Evolutionary conservation across 2,329 filamentous ascomycete genomes (phyloP).

Genomic region (Eurotiales sp.): DNA sequence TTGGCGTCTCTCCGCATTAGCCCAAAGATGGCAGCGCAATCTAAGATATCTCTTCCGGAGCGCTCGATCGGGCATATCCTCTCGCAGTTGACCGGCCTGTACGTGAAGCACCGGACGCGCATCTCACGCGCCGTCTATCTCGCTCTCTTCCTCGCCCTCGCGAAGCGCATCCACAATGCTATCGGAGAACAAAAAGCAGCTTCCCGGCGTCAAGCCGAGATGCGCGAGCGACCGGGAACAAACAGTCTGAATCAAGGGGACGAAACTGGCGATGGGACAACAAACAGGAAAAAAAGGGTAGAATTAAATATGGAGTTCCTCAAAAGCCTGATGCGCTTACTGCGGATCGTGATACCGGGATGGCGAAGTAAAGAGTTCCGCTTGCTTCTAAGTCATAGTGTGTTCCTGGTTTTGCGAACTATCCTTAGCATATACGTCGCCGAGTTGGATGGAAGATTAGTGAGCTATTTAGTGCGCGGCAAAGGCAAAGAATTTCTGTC

Average conservation of each 20-base stretch:
- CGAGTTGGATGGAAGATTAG: slow-evolving; percentile 88
- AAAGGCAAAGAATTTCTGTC: slow-evolving; percentile 86
- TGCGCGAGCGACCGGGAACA: slow-evolving; percentile 51
- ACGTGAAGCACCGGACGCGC: slow-evolving; percentile 72
- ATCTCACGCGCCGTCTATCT: slow-evolving; percentile 83
- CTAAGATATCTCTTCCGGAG: slow-evolving; percentile 64
- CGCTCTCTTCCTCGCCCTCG: slow-evolving; percentile 72
- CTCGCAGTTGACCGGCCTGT: slow-evolving; percentile 65
- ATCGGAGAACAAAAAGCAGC: slow-evolving; percentile 90
- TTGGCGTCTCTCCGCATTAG: not conserved
- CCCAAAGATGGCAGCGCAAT: slow-evolving; percentile 66
- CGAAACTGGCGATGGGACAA: slow-evolving; percentile 27
- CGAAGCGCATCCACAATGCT: slow-evolving; percentile 85
- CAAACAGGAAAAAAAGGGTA: slow-evolving; percentile 75
- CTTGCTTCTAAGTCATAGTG: slow-evolving; percentile 81
- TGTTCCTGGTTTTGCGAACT: slow-evolving; percentile 87
- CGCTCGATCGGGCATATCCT: slow-evolving; percentile 63
- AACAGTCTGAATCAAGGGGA: slow-evolving; percentile 32
- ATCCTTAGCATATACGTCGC: slow-evolving; percentile 94
- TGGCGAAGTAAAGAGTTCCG: slow-evolving; percentile 86
- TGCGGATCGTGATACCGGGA: slow-evolving; percentile 85
- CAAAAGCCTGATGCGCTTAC: slow-evolving; percentile 68
- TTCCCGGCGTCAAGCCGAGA: slow-evolving; percentile 62
- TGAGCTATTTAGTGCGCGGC: slow-evolving; percentile 87
- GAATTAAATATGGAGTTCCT: slow-evolving; percentile 89